These are phyloP conservation scores for Rubroboletus satanas DNA, from an alignment of 768 basidiomycete species.

Conservation along the genomic window DNA sequence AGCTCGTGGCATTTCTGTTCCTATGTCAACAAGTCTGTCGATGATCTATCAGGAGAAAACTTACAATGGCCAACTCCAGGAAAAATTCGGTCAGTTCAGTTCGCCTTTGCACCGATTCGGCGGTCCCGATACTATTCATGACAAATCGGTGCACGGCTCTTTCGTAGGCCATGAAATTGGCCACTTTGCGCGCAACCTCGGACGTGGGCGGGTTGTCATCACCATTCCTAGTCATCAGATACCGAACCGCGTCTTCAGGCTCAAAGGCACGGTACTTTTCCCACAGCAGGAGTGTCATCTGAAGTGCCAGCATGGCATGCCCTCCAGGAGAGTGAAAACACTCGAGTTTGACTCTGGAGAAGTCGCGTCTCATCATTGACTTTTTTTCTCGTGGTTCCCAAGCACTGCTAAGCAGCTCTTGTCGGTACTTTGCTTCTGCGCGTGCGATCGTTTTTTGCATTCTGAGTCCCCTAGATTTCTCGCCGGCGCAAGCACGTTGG, in stretches of 20 bases:
- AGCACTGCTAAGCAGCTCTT: constrained; percentile 15
- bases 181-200: constrained; percentile 28
- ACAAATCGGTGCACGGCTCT: constrained; percentile 40
- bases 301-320: constrained; percentile 42
- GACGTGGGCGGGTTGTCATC: constrained; percentile 25
- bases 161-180: constrained; percentile 35
- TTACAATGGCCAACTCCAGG: constrained; percentile 43
- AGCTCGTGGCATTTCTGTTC: constrained; percentile 42
- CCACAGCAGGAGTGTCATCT: constrained; percentile 40
- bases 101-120: constrained; percentile 19
- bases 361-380: constrained; percentile 28
- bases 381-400: constrained; percentile 29
- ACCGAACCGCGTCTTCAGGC: constrained; percentile 40
- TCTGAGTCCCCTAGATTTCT: constrained; percentile 25
- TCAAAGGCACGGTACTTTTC: constrained; percentile 38
- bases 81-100: constrained; percentile 38
- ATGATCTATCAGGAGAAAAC: background rate
- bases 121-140: constrained; percentile 34
- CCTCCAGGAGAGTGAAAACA: constrained; percentile 37
- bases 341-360: constrained; percentile 28
- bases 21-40: background rate
- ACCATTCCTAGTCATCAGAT: constrained; percentile 35
- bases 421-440: constrained; percentile 19
- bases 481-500: constrained; percentile 20
- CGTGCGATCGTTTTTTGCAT: constrained; percentile 23